A percentile compares a stretch with the other conserved stretches of the same genome.
Evolutionary conservation across 2,329 filamentous ascomycete genomes (phyloP).

Genomic region (Diaporthe velutina): DNA sequence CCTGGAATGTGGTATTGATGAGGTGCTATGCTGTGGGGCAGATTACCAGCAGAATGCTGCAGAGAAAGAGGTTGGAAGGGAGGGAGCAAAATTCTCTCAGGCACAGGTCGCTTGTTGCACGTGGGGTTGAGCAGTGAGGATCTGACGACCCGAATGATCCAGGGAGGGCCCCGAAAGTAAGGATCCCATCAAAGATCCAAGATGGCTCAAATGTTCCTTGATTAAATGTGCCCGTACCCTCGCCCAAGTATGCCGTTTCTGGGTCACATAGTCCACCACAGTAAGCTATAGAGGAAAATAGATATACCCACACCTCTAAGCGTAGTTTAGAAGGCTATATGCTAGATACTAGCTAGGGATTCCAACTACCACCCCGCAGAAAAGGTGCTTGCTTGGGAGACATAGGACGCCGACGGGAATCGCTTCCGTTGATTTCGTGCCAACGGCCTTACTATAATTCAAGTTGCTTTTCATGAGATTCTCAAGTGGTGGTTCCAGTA

Average conservation of each 20-base stretch:
- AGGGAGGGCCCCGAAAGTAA: background rate
- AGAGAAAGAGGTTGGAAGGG: background rate
- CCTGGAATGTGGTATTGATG: background rate
- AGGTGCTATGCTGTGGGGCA: background rate
- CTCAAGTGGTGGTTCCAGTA: too few species aligned
- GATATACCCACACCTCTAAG: too few species aligned
- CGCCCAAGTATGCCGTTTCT: background rate
- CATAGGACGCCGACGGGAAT: background rate
- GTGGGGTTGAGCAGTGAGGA: background rate
- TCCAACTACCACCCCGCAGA: too few species aligned
- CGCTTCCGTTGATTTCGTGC: background rate
- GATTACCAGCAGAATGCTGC: background rate
- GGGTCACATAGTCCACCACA: background rate
- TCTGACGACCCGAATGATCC: background rate
- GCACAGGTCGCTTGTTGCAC: too few species aligned
- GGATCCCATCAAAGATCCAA: background rate
- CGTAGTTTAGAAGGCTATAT: too few species aligned
- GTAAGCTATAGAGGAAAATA: too few species aligned
- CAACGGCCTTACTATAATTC: background rate
- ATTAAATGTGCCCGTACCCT: background rate
- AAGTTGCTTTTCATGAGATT: background rate
- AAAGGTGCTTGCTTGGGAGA: background rate
- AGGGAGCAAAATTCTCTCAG: too few species aligned
- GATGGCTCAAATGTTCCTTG: background rate
- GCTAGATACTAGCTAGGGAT: too few species aligned